Conservation (phyloP, 2,329 filamentous ascomycete species). For the Aspergillus tamarii region DNA sequence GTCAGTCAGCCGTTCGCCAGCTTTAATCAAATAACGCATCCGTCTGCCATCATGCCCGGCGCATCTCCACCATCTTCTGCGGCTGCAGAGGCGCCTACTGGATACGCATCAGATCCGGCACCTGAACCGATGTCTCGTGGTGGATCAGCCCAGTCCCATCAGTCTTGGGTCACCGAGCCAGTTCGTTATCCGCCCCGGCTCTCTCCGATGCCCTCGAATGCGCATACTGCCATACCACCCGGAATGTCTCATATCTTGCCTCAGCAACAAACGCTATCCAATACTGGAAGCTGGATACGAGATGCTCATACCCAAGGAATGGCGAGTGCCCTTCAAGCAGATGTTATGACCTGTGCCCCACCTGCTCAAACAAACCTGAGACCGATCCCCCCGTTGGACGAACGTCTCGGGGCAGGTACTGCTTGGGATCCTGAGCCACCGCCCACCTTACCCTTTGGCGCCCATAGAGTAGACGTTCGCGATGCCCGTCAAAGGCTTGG, state of each 20-base stretch:
- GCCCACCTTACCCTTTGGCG: constrained; percentile 28
- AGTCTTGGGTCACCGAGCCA: constrained; percentile 44
- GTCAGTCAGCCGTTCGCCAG: constrained; percentile 16
- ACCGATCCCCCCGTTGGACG: constrained; percentile 26
- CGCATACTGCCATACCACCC: constrained; percentile 16
- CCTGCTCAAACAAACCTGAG: constrained; percentile 11
- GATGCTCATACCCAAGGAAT: constrained; percentile 13
- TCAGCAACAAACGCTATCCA: constrained; percentile 24
- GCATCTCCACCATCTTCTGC: constrained; percentile 29
- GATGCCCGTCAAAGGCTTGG: constrained; percentile 31
- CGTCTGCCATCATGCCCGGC: constrained; percentile 40
- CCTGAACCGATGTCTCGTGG: constrained; percentile 39
- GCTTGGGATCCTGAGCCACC: constrained; percentile 22
- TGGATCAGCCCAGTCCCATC: constrained; percentile 37
- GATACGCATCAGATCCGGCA: constrained; percentile 34
- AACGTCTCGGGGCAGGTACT: constrained; percentile 18
- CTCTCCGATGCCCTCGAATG: constrained; percentile 26
- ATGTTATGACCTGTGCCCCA: constrained; percentile 22
- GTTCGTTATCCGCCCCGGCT: constrained; percentile 31
- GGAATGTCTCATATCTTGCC: constrained; percentile 17
- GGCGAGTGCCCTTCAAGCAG: constrained; percentile 22
- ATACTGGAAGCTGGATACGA: constrained; percentile 26
- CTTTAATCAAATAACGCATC: constrained; percentile 26
- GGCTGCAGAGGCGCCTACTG: constrained; percentile 16
- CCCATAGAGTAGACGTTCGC: constrained; percentile 35